phyloP scores from a whole-genome alignment of 441 rosid species.

The Rhodomyrtus psidioides region DNA sequence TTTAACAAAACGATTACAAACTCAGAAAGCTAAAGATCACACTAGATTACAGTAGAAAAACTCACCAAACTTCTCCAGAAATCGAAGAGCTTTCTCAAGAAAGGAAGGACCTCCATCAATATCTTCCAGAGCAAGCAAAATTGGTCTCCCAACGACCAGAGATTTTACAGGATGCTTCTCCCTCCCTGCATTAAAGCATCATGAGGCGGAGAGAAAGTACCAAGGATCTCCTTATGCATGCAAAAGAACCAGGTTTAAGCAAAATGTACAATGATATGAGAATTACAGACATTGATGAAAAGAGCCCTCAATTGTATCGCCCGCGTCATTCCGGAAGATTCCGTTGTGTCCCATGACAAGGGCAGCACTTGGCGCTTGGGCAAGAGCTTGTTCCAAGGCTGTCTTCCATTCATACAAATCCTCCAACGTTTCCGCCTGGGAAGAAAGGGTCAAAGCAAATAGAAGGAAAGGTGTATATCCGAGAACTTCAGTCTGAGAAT shows the following conservation, averaged over 20 bases:
- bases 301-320: slow-evolving; percentile 71
- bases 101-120: slow-evolving; percentile 99
- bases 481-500: background rate
- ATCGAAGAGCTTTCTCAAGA: slow-evolving; percentile 95
- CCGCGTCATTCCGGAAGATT: slow-evolving; percentile 67
- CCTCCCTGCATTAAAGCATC: slow-evolving; percentile 48
- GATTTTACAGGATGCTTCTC: slow-evolving; percentile 86
- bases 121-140: slow-evolving; percentile 97
- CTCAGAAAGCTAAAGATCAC: background rate
- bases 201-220: background rate
- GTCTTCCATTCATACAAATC: slow-evolving; percentile 96
- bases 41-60: background rate
- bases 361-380: slow-evolving; percentile 96
- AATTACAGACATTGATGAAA: slow-evolving; percentile 61
- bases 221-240: background rate
- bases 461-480: background rate
- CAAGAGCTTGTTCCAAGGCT: slow-evolving; percentile 89
- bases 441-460: slow-evolving; percentile 4
- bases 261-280: background rate
- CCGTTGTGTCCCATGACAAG: slow-evolving; percentile 96
- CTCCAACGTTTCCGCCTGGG: slow-evolving; percentile 91
- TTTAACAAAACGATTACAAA: background rate
- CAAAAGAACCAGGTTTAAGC: background rate
- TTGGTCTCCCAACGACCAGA: slow-evolving; percentile 97
- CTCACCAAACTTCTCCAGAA: slow-evolving; percentile 91